Evolutionary conservation across 257 asterid genomes (phyloP).

Genomic region (Buddleja alternifolia): DNA sequence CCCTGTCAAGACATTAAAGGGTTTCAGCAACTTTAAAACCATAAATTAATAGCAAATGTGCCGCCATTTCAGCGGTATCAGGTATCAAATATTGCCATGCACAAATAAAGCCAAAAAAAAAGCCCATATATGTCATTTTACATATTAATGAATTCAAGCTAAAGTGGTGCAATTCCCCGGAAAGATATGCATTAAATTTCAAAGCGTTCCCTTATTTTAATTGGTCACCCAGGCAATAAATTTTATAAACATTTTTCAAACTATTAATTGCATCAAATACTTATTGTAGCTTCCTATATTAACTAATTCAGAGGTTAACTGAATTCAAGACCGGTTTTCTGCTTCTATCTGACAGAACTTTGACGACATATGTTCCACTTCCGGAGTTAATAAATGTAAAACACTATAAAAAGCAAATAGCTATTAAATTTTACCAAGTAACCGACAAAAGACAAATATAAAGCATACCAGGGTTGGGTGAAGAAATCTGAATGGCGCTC

Average conservation of each 20-base stretch:
- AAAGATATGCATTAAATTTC: too few relatives aligned
- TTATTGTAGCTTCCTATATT: too few relatives aligned
- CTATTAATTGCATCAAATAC: too few relatives aligned
- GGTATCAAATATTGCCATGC: not conserved
- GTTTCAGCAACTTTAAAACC: too few relatives aligned
- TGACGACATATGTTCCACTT: not conserved
- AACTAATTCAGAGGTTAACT: too few relatives aligned
- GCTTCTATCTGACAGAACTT: too few relatives aligned
- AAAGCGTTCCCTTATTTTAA: not conserved
- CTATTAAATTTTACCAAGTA: not conserved
- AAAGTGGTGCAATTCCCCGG: not conserved
- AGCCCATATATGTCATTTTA: not conserved
- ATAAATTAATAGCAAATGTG: not conserved
- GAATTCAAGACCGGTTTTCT: too few relatives aligned
- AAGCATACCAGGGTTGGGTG: slow-evolving; percentile 90
- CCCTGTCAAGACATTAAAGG: too few relatives aligned
- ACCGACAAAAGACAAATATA: slow-evolving; percentile 8
- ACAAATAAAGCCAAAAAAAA: not conserved
- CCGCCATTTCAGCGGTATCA: too few relatives aligned
- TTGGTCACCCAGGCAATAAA: not conserved
- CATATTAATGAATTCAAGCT: too few relatives aligned
- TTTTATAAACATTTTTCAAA: not conserved
- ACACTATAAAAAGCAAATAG: not conserved
- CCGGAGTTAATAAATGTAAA: not conserved
- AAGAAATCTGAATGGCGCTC: slow-evolving; percentile 90